Conservation (phyloP, 495 filamentous ascomycete species). For the Chaetomium tenue region DNA sequence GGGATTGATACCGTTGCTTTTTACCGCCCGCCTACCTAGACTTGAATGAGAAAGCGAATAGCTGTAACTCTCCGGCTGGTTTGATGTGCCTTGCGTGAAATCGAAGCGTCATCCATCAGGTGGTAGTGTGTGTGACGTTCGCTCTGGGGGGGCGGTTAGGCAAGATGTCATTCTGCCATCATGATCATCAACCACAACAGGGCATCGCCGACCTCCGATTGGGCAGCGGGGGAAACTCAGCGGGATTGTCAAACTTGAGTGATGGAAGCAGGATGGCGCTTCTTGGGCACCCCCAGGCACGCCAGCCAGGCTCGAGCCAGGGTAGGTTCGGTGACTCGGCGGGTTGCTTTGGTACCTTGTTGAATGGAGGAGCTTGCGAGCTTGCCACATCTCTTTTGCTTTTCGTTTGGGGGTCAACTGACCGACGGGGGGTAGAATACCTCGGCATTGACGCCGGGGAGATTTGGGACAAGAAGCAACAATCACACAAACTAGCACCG, state of each 20-base stretch:
- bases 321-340: not conserved
- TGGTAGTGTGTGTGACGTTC: too few species aligned
- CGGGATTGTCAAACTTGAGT: not conserved
- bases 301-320: too few species aligned
- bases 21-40: not conserved
- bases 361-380: not conserved
- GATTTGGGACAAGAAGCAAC: not conserved
- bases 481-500: too few species aligned
- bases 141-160: not conserved
- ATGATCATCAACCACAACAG: constrained; percentile 3
- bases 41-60: constrained; percentile 5
- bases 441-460: not conserved
- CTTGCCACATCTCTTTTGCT: not conserved
- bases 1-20: not conserved
- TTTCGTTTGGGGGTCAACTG: constrained; percentile 8
- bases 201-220: not conserved
- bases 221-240: not conserved
- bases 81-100: not conserved
- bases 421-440: not conserved
- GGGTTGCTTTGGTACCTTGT: not conserved
- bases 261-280: not conserved
- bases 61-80: not conserved
- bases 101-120: not conserved
- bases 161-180: not conserved
- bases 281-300: too few species aligned